Base-by-base conservation (phyloP, 805 yeast genomes). In the Starmerella gropengiesseri region DNA sequence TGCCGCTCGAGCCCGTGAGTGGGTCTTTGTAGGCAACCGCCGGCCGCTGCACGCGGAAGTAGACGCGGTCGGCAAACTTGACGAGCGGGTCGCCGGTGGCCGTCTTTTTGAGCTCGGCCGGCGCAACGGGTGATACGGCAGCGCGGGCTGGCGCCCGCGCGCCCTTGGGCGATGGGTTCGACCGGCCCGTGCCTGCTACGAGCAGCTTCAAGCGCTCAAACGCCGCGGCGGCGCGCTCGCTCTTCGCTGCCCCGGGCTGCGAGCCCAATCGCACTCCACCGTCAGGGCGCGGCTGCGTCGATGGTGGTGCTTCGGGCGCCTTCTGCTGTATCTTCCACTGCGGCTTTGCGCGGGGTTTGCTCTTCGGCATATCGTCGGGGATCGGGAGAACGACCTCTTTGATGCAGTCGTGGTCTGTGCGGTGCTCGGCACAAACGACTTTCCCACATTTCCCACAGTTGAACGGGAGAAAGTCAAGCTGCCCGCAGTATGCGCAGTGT, bases 381-480 rank as follows among this genome's bases (percentile, higher is more conserved):
- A 25, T 18, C 13, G 41, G 20, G 25, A 27, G 25, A 2, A 27
- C 25, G 5, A 35, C 31, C 28, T 43, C 52, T 27, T 49, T 45
- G 11, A 13, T 21, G 45, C 69, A 66, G n/a, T 57, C 51, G 46
- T 66, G 70, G 25, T 27, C 6, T 23, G 40, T 38, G 8, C 68
- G 53, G 50, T 67, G 71, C 23, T 59, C 58, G 14, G 58, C 52
- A 48, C 71, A 67, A 49, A 50, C 62, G 5, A 56, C 49, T 36
- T 56, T 55, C 23, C 54, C 53, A 49, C 71, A 67, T 30, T 50
- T 53, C 33, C 55, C 59, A 45, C 71, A 67, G 21, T 49, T 51
- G 47, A 64, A 66, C 30, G 71, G 71, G 22, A 67, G 59, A 40
- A 67, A 67, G 53, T 67, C 71, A 20, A 65, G 54, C 41, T 55